A percentile compares a stretch with the other conserved stretches of the same genome.
phyloP scores from a whole-genome alignment of 164 flowering plant species.

The Protea cynaroides region DNA sequence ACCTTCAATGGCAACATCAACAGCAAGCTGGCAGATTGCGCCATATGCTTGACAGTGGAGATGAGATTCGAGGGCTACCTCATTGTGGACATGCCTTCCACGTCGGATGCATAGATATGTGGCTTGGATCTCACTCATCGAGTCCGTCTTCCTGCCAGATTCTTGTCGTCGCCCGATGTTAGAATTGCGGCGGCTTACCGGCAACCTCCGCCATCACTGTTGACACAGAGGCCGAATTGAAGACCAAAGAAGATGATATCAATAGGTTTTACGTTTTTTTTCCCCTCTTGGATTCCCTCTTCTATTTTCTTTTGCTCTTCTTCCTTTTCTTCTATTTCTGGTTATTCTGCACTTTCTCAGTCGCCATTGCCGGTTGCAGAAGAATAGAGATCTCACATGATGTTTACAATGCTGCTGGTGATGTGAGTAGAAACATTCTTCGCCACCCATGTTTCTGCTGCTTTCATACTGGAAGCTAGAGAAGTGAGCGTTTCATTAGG shows the following conservation, averaged over 20 bases:
- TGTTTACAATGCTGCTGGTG: constrained; percentile 40
- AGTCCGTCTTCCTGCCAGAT: constrained; percentile 84
- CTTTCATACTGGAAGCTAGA: constrained; percentile 54
- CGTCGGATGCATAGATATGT: constrained; percentile 69
- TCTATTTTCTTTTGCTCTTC: no score
- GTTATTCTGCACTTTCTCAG: no score
- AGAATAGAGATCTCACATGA: no score
- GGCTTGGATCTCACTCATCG: constrained; percentile 79
- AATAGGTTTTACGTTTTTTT: constrained; percentile 37
- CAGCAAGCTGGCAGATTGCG: constrained; percentile 57
- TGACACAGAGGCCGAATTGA: constrained; percentile 21
- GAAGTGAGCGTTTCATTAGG: constrained; percentile 83
- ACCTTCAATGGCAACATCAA: constrained; percentile 27
- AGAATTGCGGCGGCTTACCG: constrained; percentile 50
- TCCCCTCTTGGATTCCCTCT: no score
- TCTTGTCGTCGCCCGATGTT: constrained; percentile 43
- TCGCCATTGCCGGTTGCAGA: no score
- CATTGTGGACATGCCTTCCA: constrained; percentile 90
- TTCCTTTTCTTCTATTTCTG: no score
- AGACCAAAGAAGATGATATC: constrained; percentile 29
- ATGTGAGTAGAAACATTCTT: constrained; percentile 71
- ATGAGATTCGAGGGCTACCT: constrained; percentile 68
- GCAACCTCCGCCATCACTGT: constrained; percentile 13
- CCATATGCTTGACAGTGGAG: constrained; percentile 85
- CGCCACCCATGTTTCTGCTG: constrained; percentile 80